Conservation (phyloP, 2,329 filamentous ascomycete species). For the Fusarium agapanthi region DNA sequence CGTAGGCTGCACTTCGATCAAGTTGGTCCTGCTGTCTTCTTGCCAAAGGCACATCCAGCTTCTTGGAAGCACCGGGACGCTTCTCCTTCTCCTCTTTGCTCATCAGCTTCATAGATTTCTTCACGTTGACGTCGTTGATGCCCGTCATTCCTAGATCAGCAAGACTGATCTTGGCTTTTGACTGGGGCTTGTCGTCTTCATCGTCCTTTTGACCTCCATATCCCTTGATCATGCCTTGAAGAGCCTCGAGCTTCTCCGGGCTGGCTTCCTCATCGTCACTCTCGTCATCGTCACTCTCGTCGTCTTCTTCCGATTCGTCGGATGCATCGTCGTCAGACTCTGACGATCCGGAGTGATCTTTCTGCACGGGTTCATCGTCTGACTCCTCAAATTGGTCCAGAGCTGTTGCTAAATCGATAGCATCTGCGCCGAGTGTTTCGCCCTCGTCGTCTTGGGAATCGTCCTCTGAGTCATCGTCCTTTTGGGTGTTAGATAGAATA, state of each 20-base stretch:
- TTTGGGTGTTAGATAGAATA: slow-evolving; percentile 22
- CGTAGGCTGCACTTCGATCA: slow-evolving; percentile 82
- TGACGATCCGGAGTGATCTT: slow-evolving; percentile 55
- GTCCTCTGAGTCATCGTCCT: slow-evolving; percentile 67
- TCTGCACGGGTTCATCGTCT: slow-evolving; percentile 58
- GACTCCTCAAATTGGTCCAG: slow-evolving; percentile 63
- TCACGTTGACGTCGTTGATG: slow-evolving; percentile 77
- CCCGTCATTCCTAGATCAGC: slow-evolving; percentile 77
- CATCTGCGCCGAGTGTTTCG: slow-evolving; percentile 66
- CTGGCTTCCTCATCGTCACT: slow-evolving; percentile 56
- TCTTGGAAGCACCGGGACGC: slow-evolving; percentile 62
- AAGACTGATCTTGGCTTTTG: slow-evolving; percentile 74
- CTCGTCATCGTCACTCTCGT: slow-evolving; percentile 58
- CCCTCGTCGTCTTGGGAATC: slow-evolving; percentile 63
- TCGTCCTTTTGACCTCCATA: slow-evolving; percentile 73
- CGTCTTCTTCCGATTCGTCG: slow-evolving; percentile 54
- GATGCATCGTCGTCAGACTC: slow-evolving; percentile 54
- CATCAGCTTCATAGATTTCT: slow-evolving; percentile 81
- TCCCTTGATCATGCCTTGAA: slow-evolving; percentile 74
- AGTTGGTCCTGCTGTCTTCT: slow-evolving; percentile 87
- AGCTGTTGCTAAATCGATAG: slow-evolving; percentile 66
- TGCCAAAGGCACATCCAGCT: slow-evolving; percentile 82
- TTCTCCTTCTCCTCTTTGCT: slow-evolving; percentile 67
- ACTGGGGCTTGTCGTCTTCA: slow-evolving; percentile 52
- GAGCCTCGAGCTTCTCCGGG: slow-evolving; percentile 68